Evolutionary conservation across 2,329 filamentous ascomycete genomes (phyloP), one percentile per base, ranked within the genome.

Genomic region (Colletotrichum euphorbiae): DNA sequence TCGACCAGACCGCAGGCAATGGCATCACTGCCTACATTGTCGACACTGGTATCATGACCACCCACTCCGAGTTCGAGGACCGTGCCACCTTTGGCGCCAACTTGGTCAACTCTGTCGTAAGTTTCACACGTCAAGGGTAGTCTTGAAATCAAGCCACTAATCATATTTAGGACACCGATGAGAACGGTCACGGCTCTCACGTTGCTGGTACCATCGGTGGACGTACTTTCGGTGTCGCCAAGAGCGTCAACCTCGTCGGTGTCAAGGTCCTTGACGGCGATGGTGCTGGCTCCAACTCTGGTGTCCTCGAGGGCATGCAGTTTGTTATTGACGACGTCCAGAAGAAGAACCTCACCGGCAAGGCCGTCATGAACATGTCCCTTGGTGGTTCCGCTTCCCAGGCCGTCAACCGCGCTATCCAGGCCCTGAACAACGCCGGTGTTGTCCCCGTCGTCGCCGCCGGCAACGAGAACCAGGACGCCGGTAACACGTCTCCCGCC

Each of bases 141-240:
- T 45, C 3, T 38, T 59, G 8, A 11, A 28, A 28, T 28, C 28
- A 28, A 7, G 28, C 7, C 28, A 7, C 48, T 71, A 46, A 68
- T 69, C 19, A 2, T 45, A 43, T 2, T 1, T 42, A 82, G 78
- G 74, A 88, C 73, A 81, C 81, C 4, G 87, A 90, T 61, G 81
- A 85, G 71, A 87, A 89, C 73, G 89, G 89, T 12, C 89, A 91
- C 77, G 89, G 89, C 45, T 88, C 82, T 62, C 89, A 91, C 79
- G 87, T 89, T 28, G 83, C 87, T 9, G 89, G 87, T 24, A 91
- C 87, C 15, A 85, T 90, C 48, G 89, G 81, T 21, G 87, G 87
- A 38, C 80, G 79, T 60, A 89, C 85, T 3, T 90, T 87, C 67
- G 89, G 89, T 70, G 87, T 90, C 5, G 86, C 88, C 72, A 89